phyloP scores from a whole-genome alignment of 805 yeast species.

The Teunomyces lycoperdinae region DNA sequence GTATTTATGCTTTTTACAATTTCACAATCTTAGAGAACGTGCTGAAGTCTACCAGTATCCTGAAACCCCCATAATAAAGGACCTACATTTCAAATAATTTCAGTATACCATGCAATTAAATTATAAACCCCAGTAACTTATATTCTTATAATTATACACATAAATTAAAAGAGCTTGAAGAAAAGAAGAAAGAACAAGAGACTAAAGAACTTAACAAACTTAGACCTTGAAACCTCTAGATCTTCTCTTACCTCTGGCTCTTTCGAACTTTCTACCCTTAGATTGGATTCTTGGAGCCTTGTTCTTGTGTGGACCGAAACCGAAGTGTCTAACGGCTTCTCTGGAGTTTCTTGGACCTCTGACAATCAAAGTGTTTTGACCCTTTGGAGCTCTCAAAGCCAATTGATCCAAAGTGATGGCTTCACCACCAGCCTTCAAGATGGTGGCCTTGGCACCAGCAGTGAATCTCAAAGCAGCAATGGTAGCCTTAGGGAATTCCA shows the following conservation, averaged over 20 bases:
- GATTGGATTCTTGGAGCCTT: conserved; percentile 99
- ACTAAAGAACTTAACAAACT: conserved; percentile 25
- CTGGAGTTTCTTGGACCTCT: conserved; percentile 99
- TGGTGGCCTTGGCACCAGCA: conserved; percentile 97
- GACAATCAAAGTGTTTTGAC: conserved; percentile 95
- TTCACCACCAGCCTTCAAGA: conserved; percentile 99
- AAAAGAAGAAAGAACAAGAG: background rate
- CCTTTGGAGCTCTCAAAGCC: conserved; percentile 99
- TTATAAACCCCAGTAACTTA: conserved; percentile 5
- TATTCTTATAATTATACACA: conserved; percentile 9
- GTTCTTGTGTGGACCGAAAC: conserved; percentile 99
- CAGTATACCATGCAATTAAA: conserved; percentile 1
- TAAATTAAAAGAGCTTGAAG: conserved; percentile 6
- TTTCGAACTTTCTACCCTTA: conserved; percentile 99
- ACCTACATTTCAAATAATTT: background rate
- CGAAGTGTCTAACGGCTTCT: conserved; percentile 99
- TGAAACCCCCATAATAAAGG: no score
- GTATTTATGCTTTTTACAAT: no score
- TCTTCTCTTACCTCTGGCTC: conserved; percentile 99
- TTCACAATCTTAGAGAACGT: no score
- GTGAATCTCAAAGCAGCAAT: conserved; percentile 99
- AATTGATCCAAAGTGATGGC: conserved; percentile 98
- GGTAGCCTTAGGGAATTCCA: conserved; percentile 92
- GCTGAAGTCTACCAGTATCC: no score
- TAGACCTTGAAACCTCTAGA: conserved; percentile 99